These are phyloP conservation scores for Hymenoscyphus linearis DNA, from an alignment of 2,329 filamentous ascomycete genomes.

Conservation along the genomic window DNA sequence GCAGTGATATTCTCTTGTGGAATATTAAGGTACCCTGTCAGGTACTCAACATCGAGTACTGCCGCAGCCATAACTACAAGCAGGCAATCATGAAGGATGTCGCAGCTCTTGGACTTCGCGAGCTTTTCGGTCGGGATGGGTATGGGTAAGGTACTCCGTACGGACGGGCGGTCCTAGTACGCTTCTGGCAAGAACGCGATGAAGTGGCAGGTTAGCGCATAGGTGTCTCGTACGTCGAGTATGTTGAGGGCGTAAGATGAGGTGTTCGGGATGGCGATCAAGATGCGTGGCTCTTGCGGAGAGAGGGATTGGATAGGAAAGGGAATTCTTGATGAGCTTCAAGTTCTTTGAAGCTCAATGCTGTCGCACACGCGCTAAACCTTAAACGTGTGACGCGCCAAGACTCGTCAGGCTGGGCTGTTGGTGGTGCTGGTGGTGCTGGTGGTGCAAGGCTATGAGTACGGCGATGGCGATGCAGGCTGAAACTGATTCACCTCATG, in stretches of 20 bases:
- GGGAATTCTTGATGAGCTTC: slow-evolving; percentile 1
- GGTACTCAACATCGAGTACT: slow-evolving; percentile 63
- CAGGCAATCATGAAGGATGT: slow-evolving; percentile 20
- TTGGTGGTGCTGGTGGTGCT: too few relatives aligned
- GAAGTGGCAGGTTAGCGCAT: slow-evolving; percentile 4
- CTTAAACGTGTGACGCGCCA: neutral
- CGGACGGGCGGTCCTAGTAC: neutral
- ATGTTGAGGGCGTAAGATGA: neutral
- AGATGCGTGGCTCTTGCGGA: neutral
- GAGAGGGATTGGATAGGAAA: neutral
- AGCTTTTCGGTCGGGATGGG: slow-evolving; percentile 7
- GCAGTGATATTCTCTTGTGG: slow-evolving; percentile 58
- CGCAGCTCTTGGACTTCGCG: neutral
- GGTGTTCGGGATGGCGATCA: neutral
- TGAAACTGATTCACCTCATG: neutral
- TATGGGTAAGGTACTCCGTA: neutral
- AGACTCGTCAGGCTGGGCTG: neutral
- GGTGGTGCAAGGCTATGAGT: too few relatives aligned
- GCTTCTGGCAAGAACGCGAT: neutral
- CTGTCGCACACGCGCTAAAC: neutral
- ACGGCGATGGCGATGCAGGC: too few relatives aligned
- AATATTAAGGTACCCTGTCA: slow-evolving; percentile 66
- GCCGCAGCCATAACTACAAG: slow-evolving; percentile 50
- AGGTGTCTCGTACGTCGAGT: neutral
- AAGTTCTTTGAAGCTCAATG: slow-evolving; percentile 7